A percentile compares a stretch with the other conserved stretches of the same genome.
phyloP scores from a whole-genome alignment of 768 basidiomycete species.

The Pleurotus platypus region DNA sequence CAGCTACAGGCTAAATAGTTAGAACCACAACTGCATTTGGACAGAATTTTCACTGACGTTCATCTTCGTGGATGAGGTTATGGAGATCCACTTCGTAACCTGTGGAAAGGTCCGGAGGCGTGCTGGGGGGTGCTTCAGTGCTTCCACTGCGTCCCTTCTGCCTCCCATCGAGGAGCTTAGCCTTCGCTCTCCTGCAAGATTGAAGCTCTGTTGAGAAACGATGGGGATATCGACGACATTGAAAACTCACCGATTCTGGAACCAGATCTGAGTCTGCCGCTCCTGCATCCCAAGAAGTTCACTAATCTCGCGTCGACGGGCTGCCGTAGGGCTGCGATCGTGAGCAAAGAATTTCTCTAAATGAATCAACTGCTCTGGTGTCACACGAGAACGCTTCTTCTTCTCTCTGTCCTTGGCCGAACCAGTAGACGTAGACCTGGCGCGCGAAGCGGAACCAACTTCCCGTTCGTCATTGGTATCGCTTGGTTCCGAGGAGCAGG shows the following conservation, averaged over 20 bases:
- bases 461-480: conserved; percentile 29
- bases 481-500: conserved; percentile 18
- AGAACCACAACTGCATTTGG: not conserved
- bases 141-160: conserved; percentile 30
- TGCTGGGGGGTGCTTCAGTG: conserved; percentile 38
- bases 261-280: conserved; percentile 88
- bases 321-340: conserved; percentile 72
- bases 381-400: conserved; percentile 75
- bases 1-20: conserved; percentile 37
- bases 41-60: conserved; percentile 46
- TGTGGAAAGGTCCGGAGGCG: conserved; percentile 47
- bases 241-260: conserved; percentile 68
- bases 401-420: conserved; percentile 45
- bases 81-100: conserved; percentile 60
- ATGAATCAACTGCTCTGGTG: conserved; percentile 74
- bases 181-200: conserved; percentile 68
- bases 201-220: not conserved
- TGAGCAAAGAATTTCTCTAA: conserved; percentile 66
- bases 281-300: conserved; percentile 77
- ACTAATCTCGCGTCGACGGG: conserved; percentile 69
- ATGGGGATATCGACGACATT: no score
- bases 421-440: conserved; percentile 24
- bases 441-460: conserved; percentile 28
- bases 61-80: conserved; percentile 69
- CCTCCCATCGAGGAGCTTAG: conserved; percentile 67